These are phyloP conservation scores for Neurospora africana DNA, from an alignment of 495 filamentous ascomycete genomes.

Conservation along the genomic window DNA sequence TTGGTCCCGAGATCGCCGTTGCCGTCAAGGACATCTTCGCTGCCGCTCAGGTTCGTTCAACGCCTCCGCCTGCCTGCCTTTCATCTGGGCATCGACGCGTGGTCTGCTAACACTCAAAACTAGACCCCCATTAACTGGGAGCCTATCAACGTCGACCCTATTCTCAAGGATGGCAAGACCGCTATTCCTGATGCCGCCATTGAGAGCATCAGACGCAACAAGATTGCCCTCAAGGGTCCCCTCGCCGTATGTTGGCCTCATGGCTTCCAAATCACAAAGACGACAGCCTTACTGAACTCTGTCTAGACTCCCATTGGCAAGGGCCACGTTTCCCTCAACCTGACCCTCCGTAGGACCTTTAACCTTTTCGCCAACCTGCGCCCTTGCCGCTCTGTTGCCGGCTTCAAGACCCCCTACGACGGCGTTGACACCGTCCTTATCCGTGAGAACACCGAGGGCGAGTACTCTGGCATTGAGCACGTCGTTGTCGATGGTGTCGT, in stretches of 20 bases:
- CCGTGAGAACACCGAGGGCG: constrained; percentile 99
- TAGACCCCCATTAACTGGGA: constrained; percentile 95
- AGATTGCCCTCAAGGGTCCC: constrained; percentile 93
- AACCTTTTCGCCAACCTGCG: constrained; percentile 99
- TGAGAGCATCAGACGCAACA: constrained; percentile 80
- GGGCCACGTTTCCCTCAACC: constrained; percentile 97
- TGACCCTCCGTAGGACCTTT: constrained; percentile 96
- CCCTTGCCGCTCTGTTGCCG: constrained; percentile 89
- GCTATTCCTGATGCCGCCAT: constrained; percentile 84
- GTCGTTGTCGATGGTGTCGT: constrained; percentile 96
- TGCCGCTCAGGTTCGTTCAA: constrained; percentile 68
- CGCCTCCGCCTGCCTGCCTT: constrained; percentile 10
- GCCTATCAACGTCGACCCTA: constrained; percentile 87
- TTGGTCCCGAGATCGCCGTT: constrained; percentile 93
- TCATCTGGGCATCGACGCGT: constrained; percentile 2
- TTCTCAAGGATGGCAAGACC: constrained; percentile 84
- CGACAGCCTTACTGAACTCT: background rate
- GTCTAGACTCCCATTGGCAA: constrained; percentile 88
- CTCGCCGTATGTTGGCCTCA: constrained; percentile 62
- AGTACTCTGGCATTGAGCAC: constrained; percentile 99
- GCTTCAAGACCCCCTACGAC: constrained; percentile 98
- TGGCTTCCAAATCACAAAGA: background rate
- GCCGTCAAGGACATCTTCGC: constrained; percentile 96
- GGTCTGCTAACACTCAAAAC: background rate
- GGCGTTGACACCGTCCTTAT: constrained; percentile 95